Conservation (phyloP, 148 eudicot species). For the Diospyros kaki region DNA sequence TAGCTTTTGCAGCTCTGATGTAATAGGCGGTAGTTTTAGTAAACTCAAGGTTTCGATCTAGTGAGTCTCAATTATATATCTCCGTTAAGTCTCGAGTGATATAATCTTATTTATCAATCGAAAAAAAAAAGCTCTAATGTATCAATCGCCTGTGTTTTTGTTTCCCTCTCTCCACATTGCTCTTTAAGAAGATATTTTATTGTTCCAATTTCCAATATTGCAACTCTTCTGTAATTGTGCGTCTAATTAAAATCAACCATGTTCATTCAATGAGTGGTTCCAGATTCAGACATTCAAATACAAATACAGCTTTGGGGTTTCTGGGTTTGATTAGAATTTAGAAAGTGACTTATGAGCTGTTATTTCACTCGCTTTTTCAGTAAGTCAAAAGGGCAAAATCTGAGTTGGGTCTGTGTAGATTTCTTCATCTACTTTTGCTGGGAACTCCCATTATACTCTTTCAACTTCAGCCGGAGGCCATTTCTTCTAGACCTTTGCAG, state of each 20-base stretch:
- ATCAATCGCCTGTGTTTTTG: background rate
- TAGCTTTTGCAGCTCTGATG: background rate
- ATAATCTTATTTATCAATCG: no score
- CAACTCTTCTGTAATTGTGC: conserved; percentile 8
- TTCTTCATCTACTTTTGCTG: conserved; percentile 16
- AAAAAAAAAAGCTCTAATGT: background rate
- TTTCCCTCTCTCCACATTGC: background rate
- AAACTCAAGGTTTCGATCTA: no score
- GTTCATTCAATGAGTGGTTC: background rate
- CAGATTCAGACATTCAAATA: no score
- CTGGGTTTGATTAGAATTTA: background rate
- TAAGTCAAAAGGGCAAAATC: conserved; percentile 23
- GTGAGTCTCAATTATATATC: no score
- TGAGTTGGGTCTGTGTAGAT: conserved; percentile 9
- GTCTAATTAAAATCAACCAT: conserved; percentile 14
- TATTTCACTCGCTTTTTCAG: conserved; percentile 21
- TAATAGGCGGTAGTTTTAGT: no score
- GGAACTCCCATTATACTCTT: conserved; percentile 18
- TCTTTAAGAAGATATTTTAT: background rate
- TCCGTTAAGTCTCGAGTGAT: no score
- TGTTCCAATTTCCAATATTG: background rate
- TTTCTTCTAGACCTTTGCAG: conserved; percentile 6
- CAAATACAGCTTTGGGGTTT: background rate
- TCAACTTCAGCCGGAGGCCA: conserved; percentile 1
- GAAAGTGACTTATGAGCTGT: conserved; percentile 23